Evolutionary conservation across 2,329 filamentous ascomycete species (phyloP).

Genomic region (Hymenoscyphus linearis): DNA sequence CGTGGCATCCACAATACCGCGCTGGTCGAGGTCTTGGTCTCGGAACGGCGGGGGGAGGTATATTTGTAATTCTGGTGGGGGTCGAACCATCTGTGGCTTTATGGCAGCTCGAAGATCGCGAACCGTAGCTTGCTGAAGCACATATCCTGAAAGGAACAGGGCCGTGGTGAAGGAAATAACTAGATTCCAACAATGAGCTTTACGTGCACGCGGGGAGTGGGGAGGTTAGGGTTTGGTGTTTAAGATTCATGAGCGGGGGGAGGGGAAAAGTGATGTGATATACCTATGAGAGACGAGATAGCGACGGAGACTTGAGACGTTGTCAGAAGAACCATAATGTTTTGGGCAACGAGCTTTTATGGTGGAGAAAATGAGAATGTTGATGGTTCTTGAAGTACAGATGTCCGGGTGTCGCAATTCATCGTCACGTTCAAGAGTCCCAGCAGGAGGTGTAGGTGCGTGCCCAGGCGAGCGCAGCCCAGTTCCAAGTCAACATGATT

Average conservation of each 20-base stretch:
- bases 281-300: conserved; percentile 60
- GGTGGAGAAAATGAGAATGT: too few species aligned
- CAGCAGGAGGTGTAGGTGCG: too few species aligned
- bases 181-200: conserved; percentile 27
- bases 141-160: conserved; percentile 83
- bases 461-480: background rate
- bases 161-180: conserved; percentile 74
- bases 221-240: too few species aligned
- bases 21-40: conserved; percentile 15
- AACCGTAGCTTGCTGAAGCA: conserved; percentile 81
- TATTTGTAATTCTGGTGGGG: conserved; percentile 14
- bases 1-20: conserved; percentile 8
- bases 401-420: background rate
- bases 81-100: conserved; percentile 25
- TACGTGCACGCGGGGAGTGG: too few species aligned
- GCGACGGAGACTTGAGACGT: conserved; percentile 66
- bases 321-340: conserved; percentile 47
- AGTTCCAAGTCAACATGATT: background rate
- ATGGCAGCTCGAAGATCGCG: conserved; percentile 71
- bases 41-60: conserved; percentile 22
- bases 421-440: background rate
- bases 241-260: conserved; percentile 13
- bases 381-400: background rate
- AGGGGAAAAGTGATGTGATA: conserved; percentile 6
- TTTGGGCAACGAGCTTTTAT: background rate